A percentile compares a stretch with the other conserved stretches of the same genome.
Evolutionary conservation across 2,329 filamentous ascomycete genomes (phyloP).

Genomic region (Hirsutella minnesotensis): DNA sequence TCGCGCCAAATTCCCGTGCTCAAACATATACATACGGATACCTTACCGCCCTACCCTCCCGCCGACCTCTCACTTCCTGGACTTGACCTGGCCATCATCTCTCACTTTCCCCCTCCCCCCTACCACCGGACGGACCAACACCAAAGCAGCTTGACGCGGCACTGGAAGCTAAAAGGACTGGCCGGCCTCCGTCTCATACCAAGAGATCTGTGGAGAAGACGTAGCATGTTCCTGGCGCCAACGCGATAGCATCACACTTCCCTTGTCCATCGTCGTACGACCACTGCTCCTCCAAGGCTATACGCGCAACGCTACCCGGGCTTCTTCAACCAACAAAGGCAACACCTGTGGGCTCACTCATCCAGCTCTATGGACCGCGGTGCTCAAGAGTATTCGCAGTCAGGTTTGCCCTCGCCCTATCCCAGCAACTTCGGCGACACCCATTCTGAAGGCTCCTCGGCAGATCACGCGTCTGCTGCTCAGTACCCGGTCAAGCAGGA

Average conservation of each 20-base stretch:
- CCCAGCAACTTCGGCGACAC: slow-evolving; percentile 52
- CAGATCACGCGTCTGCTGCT: slow-evolving; percentile 91
- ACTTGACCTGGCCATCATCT: slow-evolving; percentile 5
- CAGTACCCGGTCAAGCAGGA: slow-evolving; percentile 79
- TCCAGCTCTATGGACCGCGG: slow-evolving; percentile 43
- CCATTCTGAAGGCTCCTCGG: slow-evolving; percentile 73
- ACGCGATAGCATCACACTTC: slow-evolving; percentile 20
- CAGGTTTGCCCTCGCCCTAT: slow-evolving; percentile 73
- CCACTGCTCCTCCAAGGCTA: background rate
- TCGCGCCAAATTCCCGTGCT: slow-evolving; percentile 19
- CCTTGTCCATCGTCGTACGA: slow-evolving; percentile 12
- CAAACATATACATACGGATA: slow-evolving; percentile 19
- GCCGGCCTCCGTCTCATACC: slow-evolving; percentile 15
- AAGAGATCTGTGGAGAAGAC: slow-evolving; percentile 15
- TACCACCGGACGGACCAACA: slow-evolving; percentile 12
- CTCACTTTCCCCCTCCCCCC: slow-evolving; percentile 15
- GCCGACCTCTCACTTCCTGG: slow-evolving; percentile 9
- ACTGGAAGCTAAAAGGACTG: slow-evolving; percentile 18
- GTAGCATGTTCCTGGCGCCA: slow-evolving; percentile 22
- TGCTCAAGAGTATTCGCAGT: slow-evolving; percentile 70
- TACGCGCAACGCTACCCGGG: slow-evolving; percentile 4
- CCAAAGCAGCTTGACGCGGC: slow-evolving; percentile 17
- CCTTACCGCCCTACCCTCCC: slow-evolving; percentile 17
- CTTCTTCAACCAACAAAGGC: slow-evolving; percentile 1
- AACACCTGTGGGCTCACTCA: slow-evolving; percentile 7